Base-by-base conservation (phyloP, 345 rosid genomes). In the Aquilaria sinensis region DNA sequence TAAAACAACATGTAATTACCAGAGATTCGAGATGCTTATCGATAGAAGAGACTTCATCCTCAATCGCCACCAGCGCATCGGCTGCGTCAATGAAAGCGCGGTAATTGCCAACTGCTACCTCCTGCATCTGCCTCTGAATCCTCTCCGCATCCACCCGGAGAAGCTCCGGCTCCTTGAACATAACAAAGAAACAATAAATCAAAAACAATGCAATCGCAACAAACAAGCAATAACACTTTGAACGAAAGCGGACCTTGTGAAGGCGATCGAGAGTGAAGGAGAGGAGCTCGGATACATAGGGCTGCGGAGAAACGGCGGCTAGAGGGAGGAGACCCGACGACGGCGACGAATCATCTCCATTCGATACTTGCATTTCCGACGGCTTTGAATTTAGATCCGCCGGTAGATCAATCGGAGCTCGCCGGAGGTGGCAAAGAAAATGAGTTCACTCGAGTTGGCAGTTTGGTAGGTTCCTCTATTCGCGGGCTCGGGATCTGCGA, bases 221-320 rank as follows among this genome's bases (percentile, higher is more conserved):
- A 48, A 58, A 50, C 31, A 45, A 23, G 31, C 32, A 10, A 31
- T 23, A 16, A 64, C n/a, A 12, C 6, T 12, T 1, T 31, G 32
- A 51, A 12, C 16, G 7, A 7, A 41, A 63, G 14, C 3, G 30
- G 60, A 83, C 99, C 90, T 94, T 94, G 82, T 90, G 97, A 60
- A 90, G 96, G 60, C 97, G 96, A 75, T 93, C 98, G 72, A 90
- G 98, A 74, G 98, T 89, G 85, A 93, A 93, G 41, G 96, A 94
- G 64, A 94, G 97, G 64, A 94, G 96, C 82, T 94, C 99, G 57
- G 96, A 90, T 49, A 90, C 90, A 68, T 90, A 94, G 29, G 97
- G 91, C 66, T 94, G 99, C 68, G 90, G 95, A 67, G 95, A 73
- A 67, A 76, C 83, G 70, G 96, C 82, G 72, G 96, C 88, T 32